phyloP scores from a whole-genome alignment of 345 rosid species.

The Pseudoturritis turrita region DNA sequence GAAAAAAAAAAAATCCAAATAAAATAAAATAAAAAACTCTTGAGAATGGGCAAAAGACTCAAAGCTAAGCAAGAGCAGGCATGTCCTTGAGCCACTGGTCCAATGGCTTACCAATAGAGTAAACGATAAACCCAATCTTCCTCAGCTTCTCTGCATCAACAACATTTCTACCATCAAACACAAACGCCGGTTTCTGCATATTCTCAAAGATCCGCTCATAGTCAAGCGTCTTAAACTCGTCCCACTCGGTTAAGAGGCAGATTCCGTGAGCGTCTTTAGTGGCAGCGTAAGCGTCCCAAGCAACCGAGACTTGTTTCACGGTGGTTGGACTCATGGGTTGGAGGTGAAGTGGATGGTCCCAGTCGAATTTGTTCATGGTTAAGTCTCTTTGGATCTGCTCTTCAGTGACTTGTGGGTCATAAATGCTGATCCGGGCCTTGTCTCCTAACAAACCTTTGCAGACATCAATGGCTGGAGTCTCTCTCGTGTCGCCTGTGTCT shows the following conservation, averaged over 20 bases:
- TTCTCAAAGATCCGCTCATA: background rate
- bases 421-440: slow-evolving; percentile 68
- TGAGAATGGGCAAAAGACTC: background rate
- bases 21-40: background rate
- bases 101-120: slow-evolving; percentile 8
- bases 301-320: slow-evolving; percentile 3
- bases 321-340: slow-evolving; percentile 7
- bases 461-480: slow-evolving; percentile 82
- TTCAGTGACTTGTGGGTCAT: slow-evolving; percentile 72
- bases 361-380: slow-evolving; percentile 5
- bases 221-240: slow-evolving; percentile 35
- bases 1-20: background rate
- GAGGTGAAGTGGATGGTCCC: slow-evolving; percentile 5
- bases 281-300: slow-evolving; percentile 1
- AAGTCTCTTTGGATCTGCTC: slow-evolving; percentile 55
- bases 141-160: slow-evolving; percentile 8
- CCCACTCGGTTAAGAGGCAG: slow-evolving; percentile 35
- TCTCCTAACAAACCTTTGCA: slow-evolving; percentile 86
- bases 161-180: slow-evolving; percentile 3
- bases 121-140: slow-evolving; percentile 4
- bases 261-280: slow-evolving; percentile 4
- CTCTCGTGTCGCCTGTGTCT: slow-evolving; percentile 79
- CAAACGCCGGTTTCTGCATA: slow-evolving; percentile 12
- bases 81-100: slow-evolving; percentile 15
- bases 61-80: slow-evolving; percentile 9